Percentiles rank a stretch among this genome's conserved stretches.
phyloP scores from a whole-genome alignment of 2,329 filamentous ascomycete species.

The Monosporascus ibericus region DNA sequence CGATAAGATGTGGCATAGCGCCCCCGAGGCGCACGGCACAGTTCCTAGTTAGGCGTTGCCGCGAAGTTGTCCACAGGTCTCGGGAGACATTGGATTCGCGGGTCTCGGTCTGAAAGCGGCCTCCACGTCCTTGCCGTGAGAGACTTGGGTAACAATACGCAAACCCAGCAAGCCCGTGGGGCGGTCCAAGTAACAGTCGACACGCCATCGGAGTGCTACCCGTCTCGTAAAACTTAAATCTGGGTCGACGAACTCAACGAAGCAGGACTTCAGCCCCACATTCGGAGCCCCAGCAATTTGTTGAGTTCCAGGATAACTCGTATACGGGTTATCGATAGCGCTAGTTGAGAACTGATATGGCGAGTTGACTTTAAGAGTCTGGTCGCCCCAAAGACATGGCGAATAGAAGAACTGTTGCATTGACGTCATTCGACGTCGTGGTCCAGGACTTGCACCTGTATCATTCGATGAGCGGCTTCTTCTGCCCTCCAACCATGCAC shows the following conservation, averaged over 20 bases:
- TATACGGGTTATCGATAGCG: not conserved
- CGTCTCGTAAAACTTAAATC: too few relatives aligned
- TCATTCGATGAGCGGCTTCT: slow-evolving; percentile 62
- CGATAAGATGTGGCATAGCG: not conserved
- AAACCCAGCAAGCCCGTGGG: too few relatives aligned
- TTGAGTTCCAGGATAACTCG: not conserved
- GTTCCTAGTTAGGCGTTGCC: not conserved
- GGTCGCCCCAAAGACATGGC: not conserved
- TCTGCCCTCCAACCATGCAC: slow-evolving; percentile 57
- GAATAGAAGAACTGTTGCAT: not conserved
- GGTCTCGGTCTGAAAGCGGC: too few relatives aligned
- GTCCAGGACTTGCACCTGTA: not conserved
- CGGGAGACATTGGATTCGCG: not conserved
- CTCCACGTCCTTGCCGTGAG: too few relatives aligned
- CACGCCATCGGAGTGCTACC: too few relatives aligned
- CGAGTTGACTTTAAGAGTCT: not conserved
- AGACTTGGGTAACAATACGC: too few relatives aligned
- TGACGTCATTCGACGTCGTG: not conserved
- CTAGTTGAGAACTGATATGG: not conserved
- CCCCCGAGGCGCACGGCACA: not conserved
- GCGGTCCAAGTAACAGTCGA: too few relatives aligned
- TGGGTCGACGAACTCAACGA: not conserved
- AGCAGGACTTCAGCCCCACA: not conserved
- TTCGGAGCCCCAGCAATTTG: not conserved
- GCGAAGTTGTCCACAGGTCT: not conserved